phyloP scores from a whole-genome alignment of 805 yeast species.

The Metschnikowia amazonensis region DNA sequence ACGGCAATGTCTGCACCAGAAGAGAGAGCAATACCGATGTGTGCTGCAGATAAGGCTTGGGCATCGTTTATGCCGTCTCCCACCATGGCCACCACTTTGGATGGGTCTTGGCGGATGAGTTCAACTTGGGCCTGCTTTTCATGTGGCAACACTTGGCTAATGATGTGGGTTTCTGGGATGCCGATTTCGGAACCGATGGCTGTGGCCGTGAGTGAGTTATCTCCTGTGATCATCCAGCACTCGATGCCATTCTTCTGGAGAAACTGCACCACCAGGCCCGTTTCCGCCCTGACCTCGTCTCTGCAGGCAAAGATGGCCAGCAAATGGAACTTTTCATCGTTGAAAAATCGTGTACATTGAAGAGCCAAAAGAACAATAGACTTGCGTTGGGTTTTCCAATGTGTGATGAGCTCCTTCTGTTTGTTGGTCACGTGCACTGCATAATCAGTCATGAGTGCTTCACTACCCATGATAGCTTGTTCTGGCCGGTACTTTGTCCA shows the following conservation, averaged over 20 bases:
- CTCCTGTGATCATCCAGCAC: constrained; percentile 79
- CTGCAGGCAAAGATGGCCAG: constrained; percentile 55
- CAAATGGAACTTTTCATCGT: constrained; percentile 31
- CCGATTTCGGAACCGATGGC: constrained; percentile 65
- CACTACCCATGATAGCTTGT: constrained; percentile 56
- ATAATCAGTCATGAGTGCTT: constrained; percentile 49
- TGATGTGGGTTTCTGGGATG: constrained; percentile 44
- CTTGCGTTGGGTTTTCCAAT: constrained; percentile 63
- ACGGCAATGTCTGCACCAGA: constrained; percentile 75
- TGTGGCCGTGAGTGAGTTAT: constrained; percentile 60
- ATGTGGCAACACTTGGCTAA: constrained; percentile 71
- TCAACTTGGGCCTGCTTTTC: constrained; percentile 62
- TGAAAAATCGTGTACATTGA: constrained; percentile 25
- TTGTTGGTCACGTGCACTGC: constrained; percentile 34
- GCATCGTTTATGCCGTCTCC: constrained; percentile 87
- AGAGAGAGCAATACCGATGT: constrained; percentile 74
- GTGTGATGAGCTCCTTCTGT: constrained; percentile 33
- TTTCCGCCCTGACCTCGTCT: constrained; percentile 58
- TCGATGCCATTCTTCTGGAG: constrained; percentile 42
- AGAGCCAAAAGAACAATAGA: constrained; percentile 58
- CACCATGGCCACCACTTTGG: constrained; percentile 56
- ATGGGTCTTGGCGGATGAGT: constrained; percentile 43
- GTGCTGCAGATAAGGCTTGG: constrained; percentile 71
- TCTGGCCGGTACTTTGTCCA: constrained; percentile 35
- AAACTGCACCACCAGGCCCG: constrained; percentile 44